Evolutionary conservation across 2,329 filamentous ascomycete genomes (phyloP).

Genomic region (Pestalotiopsis sp.): DNA sequence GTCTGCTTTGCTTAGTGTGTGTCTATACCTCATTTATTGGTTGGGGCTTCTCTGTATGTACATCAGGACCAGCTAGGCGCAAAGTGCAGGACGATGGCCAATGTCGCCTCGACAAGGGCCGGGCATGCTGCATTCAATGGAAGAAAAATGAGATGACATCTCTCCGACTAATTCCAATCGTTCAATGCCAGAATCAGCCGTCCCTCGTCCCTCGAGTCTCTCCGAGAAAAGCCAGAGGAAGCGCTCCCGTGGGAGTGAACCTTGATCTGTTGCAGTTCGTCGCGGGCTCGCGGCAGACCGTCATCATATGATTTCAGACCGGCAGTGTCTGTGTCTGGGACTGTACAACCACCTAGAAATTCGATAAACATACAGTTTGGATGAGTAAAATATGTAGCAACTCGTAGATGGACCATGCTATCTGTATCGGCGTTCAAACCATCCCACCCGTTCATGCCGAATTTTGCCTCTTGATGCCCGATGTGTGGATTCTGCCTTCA

Average conservation of each 20-base stretch:
- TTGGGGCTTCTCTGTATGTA: background rate
- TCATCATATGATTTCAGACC: background rate
- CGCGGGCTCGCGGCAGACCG: background rate
- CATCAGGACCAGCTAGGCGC: background rate
- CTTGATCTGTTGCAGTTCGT: background rate
- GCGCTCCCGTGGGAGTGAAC: background rate
- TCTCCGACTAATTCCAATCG: background rate
- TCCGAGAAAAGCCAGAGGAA: background rate
- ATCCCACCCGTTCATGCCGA: constrained; percentile 3
- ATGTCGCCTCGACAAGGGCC: background rate
- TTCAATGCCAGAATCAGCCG: background rate
- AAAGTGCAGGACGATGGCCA: background rate
- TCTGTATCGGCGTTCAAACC: too few species aligned
- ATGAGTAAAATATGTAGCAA: background rate
- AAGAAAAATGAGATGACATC: background rate
- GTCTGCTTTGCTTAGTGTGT: background rate
- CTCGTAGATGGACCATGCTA: background rate
- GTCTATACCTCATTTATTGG: background rate
- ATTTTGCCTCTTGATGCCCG: background rate
- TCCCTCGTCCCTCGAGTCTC: background rate
- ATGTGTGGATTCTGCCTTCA: background rate
- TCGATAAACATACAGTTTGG: background rate
- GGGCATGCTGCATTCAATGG: background rate
- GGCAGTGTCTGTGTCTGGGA: background rate
- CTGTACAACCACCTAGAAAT: background rate